Evolutionary conservation across 1,139 yeast genomes (phyloP), one percentile per base, ranked within the genome.

Genomic region (Sugiyamaella xylanicola): DNA sequence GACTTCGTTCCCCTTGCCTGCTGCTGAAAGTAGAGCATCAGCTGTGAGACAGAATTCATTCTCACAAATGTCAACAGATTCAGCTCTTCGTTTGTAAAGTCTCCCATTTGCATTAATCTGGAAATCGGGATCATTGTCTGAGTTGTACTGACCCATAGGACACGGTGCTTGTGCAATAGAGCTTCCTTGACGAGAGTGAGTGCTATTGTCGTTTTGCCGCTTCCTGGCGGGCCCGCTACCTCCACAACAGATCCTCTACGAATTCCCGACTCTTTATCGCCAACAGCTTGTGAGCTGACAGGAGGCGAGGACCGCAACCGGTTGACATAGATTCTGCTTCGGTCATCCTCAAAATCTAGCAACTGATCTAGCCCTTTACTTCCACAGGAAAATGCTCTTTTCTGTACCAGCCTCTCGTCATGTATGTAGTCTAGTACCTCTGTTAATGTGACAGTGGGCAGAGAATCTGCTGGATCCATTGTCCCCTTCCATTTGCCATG

Each of bases 151-250:
- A 63, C 43, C 66, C 66, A 63, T 15, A 60, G 51, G 15, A 59
- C 64, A 20, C 55, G 53, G 29, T 56, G 59, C 15, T 56, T 56
- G 41, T 61, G 36, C 27, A 35, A 32, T 13, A 61, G 41, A 5
- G 63, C 63, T 65, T 87, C 90, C 2, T 93, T 92, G 1, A 95
- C 93, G 36, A 87, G 74, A 0, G 92, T 89, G 68, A 86, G 85
- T 3, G 95, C 95, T 55, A 88, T 83, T 0, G 92, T 83, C 0
- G 95, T 88, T 66, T 88, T 88, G 69, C 96, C 96, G 73, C 95
- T 87, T 16, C 96, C 96, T 1, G 96, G 96, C 0, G 96, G 95
- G 0, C 96, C 96, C 67, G 59, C 46, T 3, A 63, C 32, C 27
- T 60, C 65, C 9, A 56, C 55, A n/a, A 62, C 55, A 4, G 53